Base-by-base conservation (phyloP, 495 filamentous ascomycete genomes). In the Tuber indicum region DNA sequence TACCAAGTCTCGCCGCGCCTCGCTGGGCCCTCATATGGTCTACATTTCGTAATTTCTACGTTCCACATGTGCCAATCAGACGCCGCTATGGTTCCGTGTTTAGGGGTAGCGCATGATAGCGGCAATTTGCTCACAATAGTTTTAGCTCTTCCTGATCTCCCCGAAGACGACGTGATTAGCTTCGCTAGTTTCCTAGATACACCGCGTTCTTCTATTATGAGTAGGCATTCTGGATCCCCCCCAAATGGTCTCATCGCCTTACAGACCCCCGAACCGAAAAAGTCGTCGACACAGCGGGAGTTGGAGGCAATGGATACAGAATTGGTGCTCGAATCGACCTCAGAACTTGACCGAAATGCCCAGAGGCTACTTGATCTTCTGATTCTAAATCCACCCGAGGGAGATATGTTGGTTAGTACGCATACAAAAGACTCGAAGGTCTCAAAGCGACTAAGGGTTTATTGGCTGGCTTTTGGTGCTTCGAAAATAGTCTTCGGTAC, bases 381-480 rank as follows among this genome's bases (percentile, higher is more conserved):
- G 66, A 76, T 80, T 45, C 74, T 80, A 16, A 47, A 41, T 32
- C 77, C 78, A 2, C 78, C 73, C 17, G 41, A 45, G 12, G 66
- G 26, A 9, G 71, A 79, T 45, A 43, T 80, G n/a, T 66, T 76
- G 10, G 26, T 17, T 36, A 36, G 14, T 17, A 1, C 58, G 16
- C 58, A 36, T 32, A 66, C 26, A 14, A 77, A 74, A 23, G 32
- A 74, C 32, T 76, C 77, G 44, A 80, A 66, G 41, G 41, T 71
- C 6, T 80, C 78, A 12, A 80, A 80, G 42, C 78, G 78, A 21
- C 77, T 80, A n/a, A 74, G 74, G 3, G 26, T 80, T 72, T 80
- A 80, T 45, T 74, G 79, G 46, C 78, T 75, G 23, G 76, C 47
- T 71, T 80, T 80, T 45, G 72, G 69, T 12, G 78, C 77, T 36